These are phyloP conservation scores for Digitaria exilis DNA, from an alignment of 202 grass and related monocot species.

Conservation along the genomic window DNA sequence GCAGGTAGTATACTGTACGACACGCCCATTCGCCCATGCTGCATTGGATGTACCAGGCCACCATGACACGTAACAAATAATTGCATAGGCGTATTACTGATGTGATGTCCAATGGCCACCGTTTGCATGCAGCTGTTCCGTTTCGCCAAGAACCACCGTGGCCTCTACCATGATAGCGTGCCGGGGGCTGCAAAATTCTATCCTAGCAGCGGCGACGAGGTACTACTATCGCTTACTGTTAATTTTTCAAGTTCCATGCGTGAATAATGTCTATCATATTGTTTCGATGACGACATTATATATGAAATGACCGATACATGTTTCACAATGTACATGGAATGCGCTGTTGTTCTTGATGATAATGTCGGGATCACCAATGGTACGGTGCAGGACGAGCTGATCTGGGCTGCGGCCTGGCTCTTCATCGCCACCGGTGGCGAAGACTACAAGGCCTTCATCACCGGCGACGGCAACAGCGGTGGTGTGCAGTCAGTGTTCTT, in stretches of 20 bases:
- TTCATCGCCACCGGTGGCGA: slow-evolving; percentile 63
- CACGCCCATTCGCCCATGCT: not conserved
- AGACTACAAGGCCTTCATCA: slow-evolving; percentile 46
- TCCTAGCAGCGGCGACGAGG: slow-evolving; percentile 69
- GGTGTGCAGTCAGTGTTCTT: slow-evolving; percentile 38
- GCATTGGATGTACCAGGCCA: not conserved
- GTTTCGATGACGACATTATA: not conserved
- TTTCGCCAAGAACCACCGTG: slow-evolving; percentile 61
- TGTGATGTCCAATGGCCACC: too few species aligned
- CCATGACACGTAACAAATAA: not conserved
- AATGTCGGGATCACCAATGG: not conserved
- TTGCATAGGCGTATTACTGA: too few species aligned
- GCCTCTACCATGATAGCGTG: slow-evolving; percentile 75
- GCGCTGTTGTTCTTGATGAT: not conserved
- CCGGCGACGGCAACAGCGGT: slow-evolving; percentile 40
- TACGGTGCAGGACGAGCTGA: slow-evolving; percentile 80
- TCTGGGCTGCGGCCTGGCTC: slow-evolving; percentile 80
- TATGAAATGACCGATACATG: not conserved
- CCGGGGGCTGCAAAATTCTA: slow-evolving; percentile 51
- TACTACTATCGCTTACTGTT: slow-evolving; percentile 20
- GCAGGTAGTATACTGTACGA: slow-evolving; percentile 42
- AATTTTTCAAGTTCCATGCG: not conserved
- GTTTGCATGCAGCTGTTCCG: slow-evolving; percentile 68
- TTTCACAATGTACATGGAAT: not conserved
- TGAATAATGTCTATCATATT: not conserved